These are phyloP conservation scores for Russula sp. DNA, from an alignment of 768 basidiomycete species.

Conservation along the genomic window DNA sequence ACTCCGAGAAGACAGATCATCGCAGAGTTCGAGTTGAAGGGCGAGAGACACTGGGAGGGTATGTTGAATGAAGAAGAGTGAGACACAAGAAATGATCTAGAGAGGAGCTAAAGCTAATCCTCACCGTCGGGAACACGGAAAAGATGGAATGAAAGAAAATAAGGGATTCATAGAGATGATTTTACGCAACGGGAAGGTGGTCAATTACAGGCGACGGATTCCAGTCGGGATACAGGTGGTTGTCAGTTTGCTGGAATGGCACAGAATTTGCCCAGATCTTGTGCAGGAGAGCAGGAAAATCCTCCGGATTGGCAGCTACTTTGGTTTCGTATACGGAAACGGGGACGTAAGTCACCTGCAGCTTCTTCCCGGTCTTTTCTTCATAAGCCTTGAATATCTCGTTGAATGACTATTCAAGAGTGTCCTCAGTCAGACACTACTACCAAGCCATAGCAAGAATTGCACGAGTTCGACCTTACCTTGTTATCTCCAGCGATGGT, in stretches of 20 bases:
- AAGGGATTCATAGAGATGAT: too few relatives aligned
- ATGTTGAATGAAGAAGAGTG: too few relatives aligned
- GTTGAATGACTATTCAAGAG: conserved; percentile 23
- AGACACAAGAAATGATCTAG: too few relatives aligned
- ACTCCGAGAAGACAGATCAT: too few relatives aligned
- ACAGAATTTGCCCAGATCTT: conserved; percentile 19
- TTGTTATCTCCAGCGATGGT: conserved; percentile 20
- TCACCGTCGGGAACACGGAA: too few relatives aligned
- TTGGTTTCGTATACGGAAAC: conserved; percentile 18
- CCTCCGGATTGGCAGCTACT: conserved; percentile 18
- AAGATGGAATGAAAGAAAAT: too few relatives aligned
- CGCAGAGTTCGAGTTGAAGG: too few relatives aligned
- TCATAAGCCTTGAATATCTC: conserved; percentile 29
- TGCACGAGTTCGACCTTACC: conserved; percentile 6
- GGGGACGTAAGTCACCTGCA: conserved; percentile 27
- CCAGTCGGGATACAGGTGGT: conserved; percentile 30
- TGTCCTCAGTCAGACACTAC: neutral
- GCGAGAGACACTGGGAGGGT: too few relatives aligned
- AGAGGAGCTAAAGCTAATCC: too few relatives aligned
- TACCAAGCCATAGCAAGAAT: neutral
- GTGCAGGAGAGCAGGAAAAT: conserved; percentile 5
- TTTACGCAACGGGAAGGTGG: neutral
- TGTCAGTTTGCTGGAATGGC: conserved; percentile 12
- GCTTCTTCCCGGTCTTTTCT: conserved; percentile 26
- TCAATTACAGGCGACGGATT: conserved; percentile 28